Base-by-base conservation (phyloP, 148 eudicot species). In the Rhododendron molle region DNA sequence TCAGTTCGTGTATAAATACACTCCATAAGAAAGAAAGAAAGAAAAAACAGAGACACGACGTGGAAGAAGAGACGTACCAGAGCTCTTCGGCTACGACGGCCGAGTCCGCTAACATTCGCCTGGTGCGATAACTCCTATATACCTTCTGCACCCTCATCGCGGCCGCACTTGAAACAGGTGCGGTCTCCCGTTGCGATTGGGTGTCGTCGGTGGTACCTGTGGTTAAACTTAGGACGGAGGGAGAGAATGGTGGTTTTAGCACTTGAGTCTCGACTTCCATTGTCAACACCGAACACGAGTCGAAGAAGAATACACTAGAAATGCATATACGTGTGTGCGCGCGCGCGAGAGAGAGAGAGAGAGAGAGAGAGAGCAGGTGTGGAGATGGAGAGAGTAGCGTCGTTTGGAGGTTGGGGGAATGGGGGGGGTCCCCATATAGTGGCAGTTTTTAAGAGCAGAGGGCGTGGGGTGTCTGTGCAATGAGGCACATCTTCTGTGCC, bases 261-360 rank as follows among this genome's bases (percentile, higher is more conserved):
- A 40, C 54, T 14, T 44, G 86, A 74, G 93, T 86, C 79, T 90
- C 84, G 60, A 91, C 89, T 86, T 84, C 90, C 92, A 90, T 88
- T 85, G 50, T 13, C 8, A 67, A 67, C n/a, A n/a, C n/a, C n/a
- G n/a, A n/a, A n/a, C 38, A 15, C 38, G 23, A 49, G 14, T 14
- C 40, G 18, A 30, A 28, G 30, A 30, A 71, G 2, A 30, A 14
- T 0, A 16, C 2, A 0, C 38, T 71, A 71, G 76, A 32, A 32
- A 71, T 6, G 76, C 76, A 32, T 4, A 12, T 3, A 28, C 16
- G 1, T 0, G 69, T 21, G 69, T 7, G 26, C 4, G 67, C 5
- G 67, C 1, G 67, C 0, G 67, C 1, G 67, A 0, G 67, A 21
- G 69, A 6, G 69, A 23, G 26, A 23, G 69, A 16, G 69, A 6